phyloP scores from a whole-genome alignment of 2,329 filamentous ascomycete genomes.

The Aspergillus phoenicis region DNA sequence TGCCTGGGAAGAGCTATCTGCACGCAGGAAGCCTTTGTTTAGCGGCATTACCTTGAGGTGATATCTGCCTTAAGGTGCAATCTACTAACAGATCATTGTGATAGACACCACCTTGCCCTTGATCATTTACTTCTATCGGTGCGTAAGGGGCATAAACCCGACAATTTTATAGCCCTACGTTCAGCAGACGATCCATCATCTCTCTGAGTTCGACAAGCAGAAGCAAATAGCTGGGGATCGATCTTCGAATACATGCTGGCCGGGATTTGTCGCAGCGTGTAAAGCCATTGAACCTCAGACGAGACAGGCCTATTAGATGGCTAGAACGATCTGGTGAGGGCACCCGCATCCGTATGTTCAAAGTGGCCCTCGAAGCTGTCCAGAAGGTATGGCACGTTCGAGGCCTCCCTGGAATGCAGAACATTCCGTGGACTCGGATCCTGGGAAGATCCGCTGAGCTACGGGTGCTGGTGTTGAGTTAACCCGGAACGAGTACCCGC shows the following conservation, averaged over 20 bases:
- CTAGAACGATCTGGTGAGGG: constrained; percentile 1
- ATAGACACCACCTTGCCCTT: constrained; percentile 5
- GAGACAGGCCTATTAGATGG: constrained; percentile 5
- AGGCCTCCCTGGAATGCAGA: constrained; percentile 1
- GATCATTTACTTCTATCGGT: constrained; percentile 13
- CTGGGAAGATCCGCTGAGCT: constrained; percentile 3
- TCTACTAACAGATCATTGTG: not conserved
- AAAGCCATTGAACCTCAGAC: not conserved
- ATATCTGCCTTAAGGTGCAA: not conserved
- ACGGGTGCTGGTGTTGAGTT: constrained; percentile 12
- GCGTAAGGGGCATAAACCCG: constrained; percentile 7
- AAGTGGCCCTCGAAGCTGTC: constrained; percentile 9
- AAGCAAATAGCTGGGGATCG: constrained; percentile 6
- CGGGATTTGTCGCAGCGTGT: constrained; percentile 3
- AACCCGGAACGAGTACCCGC: not conserved
- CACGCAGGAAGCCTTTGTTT: constrained; percentile 2
- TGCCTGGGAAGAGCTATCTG: constrained; percentile 5
- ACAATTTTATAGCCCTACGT: constrained; percentile 8
- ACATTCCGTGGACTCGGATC: not conserved
- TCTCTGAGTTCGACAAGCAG: constrained; percentile 7
- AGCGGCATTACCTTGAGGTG: not conserved
- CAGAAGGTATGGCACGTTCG: constrained; percentile 7
- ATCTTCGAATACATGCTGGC: constrained; percentile 13
- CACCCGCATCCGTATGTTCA: constrained; percentile 10
- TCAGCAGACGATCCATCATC: constrained; percentile 7